Evolutionary conservation across 768 basidiomycete species (phyloP), one percentile per base, ranked within the genome.

Genomic region (Lyophyllum atratum): DNA sequence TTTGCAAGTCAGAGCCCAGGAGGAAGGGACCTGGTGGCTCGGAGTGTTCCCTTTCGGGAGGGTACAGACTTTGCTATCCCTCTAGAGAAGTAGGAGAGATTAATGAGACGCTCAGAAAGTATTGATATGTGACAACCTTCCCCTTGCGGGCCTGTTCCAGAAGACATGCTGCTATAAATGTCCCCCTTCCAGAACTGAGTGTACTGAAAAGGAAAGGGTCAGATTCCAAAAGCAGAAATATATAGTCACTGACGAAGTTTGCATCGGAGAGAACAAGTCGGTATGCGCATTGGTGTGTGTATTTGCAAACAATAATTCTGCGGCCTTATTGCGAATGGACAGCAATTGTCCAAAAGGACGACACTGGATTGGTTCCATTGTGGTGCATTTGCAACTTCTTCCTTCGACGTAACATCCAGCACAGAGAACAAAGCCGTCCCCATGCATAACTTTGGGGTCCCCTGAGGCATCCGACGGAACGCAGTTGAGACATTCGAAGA

Each of bases 331-430:
- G 34, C 84, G 78, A 44, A 72, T 71, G 21, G 62, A 45, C 11
- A 85, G 54, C 3, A 93, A 72, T 1, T 75, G 65, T 1, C 68
- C 60, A 55, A 86, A 83, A 1, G 78, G 71, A 40, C 80, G 79
- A 62, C 76, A 80, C 64, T 90, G 89, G 56, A 77, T 75, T 0
- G 88, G 84, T 12, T 70, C 59, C 90, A 93, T 90, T 8, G 58
- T 43, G 22, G 66, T 72, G 64, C 92, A 93, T 31, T 56, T 61
- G 63, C 92, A 94, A n/a, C 76, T 80, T 26, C 92, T 80, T 11
- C 92, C 92, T 65, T 93, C 92, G 4, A 80, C 80, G 64, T 87
- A 93, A 69, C 92, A 94, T 11, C 76, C 76, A 0, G 89, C 72
- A 68, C 92, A 94, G 6, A 92, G 70, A 19, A 80, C 68, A 55